A percentile compares a stretch with the other conserved stretches of the same genome.
phyloP scores from a whole-genome alignment of 768 basidiomycete genomes.

The Chlorophyllum brunneum region DNA sequence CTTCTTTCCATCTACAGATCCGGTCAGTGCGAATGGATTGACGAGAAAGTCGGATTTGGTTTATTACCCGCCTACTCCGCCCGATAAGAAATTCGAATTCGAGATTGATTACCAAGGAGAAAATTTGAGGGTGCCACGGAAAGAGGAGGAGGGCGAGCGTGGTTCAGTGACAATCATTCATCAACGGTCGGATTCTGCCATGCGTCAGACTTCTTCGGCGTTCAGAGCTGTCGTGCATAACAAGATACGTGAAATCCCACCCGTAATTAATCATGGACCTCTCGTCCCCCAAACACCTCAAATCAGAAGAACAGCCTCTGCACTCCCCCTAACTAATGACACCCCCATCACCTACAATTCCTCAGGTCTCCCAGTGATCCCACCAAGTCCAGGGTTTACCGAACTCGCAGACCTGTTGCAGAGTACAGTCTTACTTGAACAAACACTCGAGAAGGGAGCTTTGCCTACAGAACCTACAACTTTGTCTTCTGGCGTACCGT shows the following conservation, averaged over 20 bases:
- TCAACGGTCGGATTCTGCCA: slow-evolving; percentile 17
- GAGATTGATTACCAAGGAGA: too few relatives aligned
- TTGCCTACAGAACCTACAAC: slow-evolving; percentile 33
- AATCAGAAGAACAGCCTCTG: slow-evolving; percentile 16
- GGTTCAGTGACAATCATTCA: slow-evolving; percentile 17
- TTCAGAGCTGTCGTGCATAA: slow-evolving; percentile 60
- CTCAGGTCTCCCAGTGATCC: slow-evolving; percentile 13
- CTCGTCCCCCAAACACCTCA: background rate
- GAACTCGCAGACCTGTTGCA: slow-evolving; percentile 54
- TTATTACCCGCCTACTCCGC: too few relatives aligned
- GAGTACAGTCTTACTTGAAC: slow-evolving; percentile 56
- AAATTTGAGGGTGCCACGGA: too few relatives aligned
- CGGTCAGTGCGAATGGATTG: too few relatives aligned
- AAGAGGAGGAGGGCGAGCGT: slow-evolving; percentile 6
- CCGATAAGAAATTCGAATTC: too few relatives aligned
- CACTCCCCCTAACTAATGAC: slow-evolving; percentile 9
- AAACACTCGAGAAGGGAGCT: slow-evolving; percentile 46
- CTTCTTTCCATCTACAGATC: too few relatives aligned
- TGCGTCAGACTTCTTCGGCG: slow-evolving; percentile 19
- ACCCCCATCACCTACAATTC: background rate
- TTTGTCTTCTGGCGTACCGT: background rate
- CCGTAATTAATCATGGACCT: background rate
- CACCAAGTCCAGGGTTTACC: slow-evolving; percentile 43
- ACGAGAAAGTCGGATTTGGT: too few relatives aligned
- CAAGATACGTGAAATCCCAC: slow-evolving; percentile 39